Conservation (phyloP, 371 early-diverging fungal genomes). For the Cokeromyces recurvatus region DNA sequence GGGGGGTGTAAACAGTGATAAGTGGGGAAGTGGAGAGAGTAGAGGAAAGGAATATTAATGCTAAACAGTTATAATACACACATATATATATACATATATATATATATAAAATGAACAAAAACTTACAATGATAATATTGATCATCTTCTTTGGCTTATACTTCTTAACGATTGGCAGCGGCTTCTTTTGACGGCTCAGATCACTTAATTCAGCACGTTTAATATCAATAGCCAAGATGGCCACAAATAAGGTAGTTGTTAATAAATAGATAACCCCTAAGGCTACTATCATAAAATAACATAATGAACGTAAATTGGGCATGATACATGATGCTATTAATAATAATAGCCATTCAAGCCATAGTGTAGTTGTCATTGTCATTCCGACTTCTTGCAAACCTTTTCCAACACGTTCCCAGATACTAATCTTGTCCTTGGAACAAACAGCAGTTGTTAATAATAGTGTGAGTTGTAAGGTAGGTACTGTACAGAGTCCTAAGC, state of each 20-base stretch:
- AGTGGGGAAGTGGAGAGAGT: no score
- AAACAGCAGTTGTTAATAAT: slow-evolving; percentile 65
- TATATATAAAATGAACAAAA: no score
- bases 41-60: no score
- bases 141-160: no score
- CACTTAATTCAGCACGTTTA: slow-evolving; percentile 57
- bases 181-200: no score
- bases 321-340: slow-evolving; percentile 48
- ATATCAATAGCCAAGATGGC: slow-evolving; percentile 74
- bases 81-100: no score
- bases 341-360: slow-evolving; percentile 51
- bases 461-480: slow-evolving; percentile 73
- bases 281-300: slow-evolving; percentile 62
- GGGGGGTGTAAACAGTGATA: no score
- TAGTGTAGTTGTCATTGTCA: slow-evolving; percentile 55
- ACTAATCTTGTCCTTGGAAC: slow-evolving; percentile 54
- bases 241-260: slow-evolving; percentile 71
- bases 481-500: no score
- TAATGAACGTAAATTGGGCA: slow-evolving; percentile 56
- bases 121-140: no score
- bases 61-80: no score
- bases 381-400: slow-evolving; percentile 45
- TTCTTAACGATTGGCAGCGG: no score
- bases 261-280: slow-evolving; percentile 61
- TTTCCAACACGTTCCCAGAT: slow-evolving; percentile 67